Evolutionary conservation across 352 stramenopile genomes (phyloP).

Genomic region (Globisporangium alternatum): DNA sequence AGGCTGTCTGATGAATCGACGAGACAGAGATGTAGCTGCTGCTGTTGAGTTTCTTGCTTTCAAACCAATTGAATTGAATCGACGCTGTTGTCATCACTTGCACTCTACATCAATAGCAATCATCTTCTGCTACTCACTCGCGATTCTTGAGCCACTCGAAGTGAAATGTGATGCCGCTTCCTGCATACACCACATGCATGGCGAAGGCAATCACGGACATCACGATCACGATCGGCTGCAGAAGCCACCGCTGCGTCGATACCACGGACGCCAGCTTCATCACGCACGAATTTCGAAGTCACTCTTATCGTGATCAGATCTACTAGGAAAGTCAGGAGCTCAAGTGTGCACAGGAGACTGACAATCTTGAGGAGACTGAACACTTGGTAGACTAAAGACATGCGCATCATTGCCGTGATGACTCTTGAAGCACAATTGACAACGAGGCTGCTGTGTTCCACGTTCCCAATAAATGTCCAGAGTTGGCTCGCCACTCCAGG

Average conservation of each 20-base stretch:
- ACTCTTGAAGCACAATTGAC: not conserved
- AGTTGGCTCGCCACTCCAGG: not conserved
- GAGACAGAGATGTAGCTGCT: no score
- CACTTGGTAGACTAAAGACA: not conserved
- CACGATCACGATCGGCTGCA: not conserved
- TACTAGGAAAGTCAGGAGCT: not conserved
- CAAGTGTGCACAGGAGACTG: not conserved
- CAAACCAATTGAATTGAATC: no score
- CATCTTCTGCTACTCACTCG: not conserved
- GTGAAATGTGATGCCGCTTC: slow-evolving; percentile 8
- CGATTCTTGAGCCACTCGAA: slow-evolving; percentile 1
- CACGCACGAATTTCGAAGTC: not conserved
- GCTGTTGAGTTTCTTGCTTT: no score
- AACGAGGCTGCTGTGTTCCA: not conserved
- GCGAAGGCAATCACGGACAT: not conserved
- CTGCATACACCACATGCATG: not conserved
- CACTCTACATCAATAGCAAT: not conserved
- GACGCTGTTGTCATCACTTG: no score
- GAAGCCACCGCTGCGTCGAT: not conserved
- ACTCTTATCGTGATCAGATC: not conserved
- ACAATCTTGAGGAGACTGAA: not conserved
- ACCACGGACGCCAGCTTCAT: not conserved
- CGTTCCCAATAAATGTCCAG: not conserved
- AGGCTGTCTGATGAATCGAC: no score
- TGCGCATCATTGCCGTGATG: not conserved